A percentile compares a stretch with the other conserved stretches of the same genome.
Conservation (phyloP, 805 yeast species). For the Pichia scutulata region DNA sequence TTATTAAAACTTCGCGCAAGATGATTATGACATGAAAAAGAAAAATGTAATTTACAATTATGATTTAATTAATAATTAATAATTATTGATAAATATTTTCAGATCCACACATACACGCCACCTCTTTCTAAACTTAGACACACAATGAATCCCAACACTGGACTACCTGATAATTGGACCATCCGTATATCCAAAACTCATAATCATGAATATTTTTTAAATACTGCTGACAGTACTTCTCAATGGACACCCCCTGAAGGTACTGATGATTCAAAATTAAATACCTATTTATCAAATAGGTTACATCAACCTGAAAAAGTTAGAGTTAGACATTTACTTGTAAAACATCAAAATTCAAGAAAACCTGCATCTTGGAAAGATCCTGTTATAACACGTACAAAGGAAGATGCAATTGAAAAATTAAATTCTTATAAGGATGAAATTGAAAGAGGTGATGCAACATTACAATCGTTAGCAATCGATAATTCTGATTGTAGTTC, state of each 20-base stretch:
- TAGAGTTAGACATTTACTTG: conserved; percentile 71
- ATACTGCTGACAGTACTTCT: conserved; percentile 62
- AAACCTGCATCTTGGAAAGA: conserved; percentile 88
- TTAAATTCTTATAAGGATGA: conserved; percentile 49
- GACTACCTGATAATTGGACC: conserved; percentile 84
- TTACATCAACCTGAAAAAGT: conserved; percentile 56
- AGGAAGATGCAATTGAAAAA: conserved; percentile 74
- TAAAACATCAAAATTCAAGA: conserved; percentile 78
- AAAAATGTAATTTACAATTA: no score
- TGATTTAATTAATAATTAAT: no score
- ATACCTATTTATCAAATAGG: conserved; percentile 43
- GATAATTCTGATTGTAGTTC: conserved; percentile 87
- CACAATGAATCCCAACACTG: conserved; percentile 37
- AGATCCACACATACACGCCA: no score
- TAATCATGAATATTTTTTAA: conserved; percentile 75
- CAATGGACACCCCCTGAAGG: conserved; percentile 91
- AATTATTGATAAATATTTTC: no score
- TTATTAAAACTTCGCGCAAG: background rate
- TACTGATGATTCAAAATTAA: conserved; percentile 54
- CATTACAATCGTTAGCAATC: conserved; percentile 64
- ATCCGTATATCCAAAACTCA: conserved; percentile 71
- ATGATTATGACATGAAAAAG: no score
- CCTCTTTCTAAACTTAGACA: background rate
- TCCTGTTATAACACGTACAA: conserved; percentile 63
- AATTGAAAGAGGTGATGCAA: conserved; percentile 55